phyloP scores from a whole-genome alignment of 208 protist genomes.

The Trypanosoma cruzi region DNA sequence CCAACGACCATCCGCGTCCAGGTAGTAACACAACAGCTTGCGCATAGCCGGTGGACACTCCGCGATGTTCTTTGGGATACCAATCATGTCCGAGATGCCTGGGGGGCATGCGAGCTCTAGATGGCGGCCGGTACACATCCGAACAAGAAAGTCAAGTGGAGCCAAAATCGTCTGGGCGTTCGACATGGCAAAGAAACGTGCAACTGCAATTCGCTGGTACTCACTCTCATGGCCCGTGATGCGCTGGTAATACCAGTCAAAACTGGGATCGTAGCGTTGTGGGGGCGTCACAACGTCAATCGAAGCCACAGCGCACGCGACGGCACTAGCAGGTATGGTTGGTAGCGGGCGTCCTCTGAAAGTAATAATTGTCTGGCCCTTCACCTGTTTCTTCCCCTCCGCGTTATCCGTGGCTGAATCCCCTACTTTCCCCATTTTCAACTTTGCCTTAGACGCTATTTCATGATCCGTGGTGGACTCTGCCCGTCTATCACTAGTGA shows the following conservation, averaged over 20 bases:
- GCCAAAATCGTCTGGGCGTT: constrained; percentile 40
- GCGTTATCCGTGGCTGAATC: neutral
- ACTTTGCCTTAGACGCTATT: constrained; percentile 3
- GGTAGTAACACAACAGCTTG: constrained; percentile 79
- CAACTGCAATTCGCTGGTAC: constrained; percentile 73
- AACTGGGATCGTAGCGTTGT: constrained; percentile 53
- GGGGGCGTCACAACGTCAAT: constrained; percentile 82
- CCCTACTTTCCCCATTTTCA: constrained; percentile 1
- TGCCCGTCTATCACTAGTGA: neutral
- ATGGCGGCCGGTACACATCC: constrained; percentile 63
- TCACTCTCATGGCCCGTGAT: constrained; percentile 66
- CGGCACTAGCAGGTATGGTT: constrained; percentile 48
- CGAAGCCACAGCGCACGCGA: constrained; percentile 54
- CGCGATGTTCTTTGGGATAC: constrained; percentile 55
- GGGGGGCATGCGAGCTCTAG: constrained; percentile 63
- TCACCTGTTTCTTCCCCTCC: neutral
- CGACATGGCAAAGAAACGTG: constrained; percentile 64
- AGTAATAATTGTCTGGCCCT: constrained; percentile 31
- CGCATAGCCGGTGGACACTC: constrained; percentile 57
- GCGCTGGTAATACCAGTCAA: constrained; percentile 87
- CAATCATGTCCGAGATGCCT: constrained; percentile 46
- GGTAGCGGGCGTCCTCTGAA: constrained; percentile 38
- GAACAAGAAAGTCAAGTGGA: constrained; percentile 66
- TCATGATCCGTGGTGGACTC: neutral
- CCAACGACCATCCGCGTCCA: constrained; percentile 64